Conservation (phyloP, 306 rosid species). For the Amphicarpaea edgeworthii region DNA sequence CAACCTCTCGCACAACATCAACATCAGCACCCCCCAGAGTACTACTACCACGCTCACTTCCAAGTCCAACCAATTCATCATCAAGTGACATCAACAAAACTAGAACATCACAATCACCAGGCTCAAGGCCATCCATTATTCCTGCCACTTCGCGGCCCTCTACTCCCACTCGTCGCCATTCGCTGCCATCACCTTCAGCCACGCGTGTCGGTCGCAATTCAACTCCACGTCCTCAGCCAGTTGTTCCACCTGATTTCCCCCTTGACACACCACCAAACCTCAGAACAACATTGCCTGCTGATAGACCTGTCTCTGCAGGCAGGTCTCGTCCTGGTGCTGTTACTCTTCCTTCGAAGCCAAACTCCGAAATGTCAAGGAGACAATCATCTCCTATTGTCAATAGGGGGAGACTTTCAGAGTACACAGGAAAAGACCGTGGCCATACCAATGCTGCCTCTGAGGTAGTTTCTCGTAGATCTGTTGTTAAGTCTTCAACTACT, state of each 20-base stretch:
- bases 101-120: slow-evolving; percentile 56
- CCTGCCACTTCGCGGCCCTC: slow-evolving; percentile 56
- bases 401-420: slow-evolving; percentile 71
- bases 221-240: slow-evolving; percentile 57
- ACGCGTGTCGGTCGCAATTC: slow-evolving; percentile 33
- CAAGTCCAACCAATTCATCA: slow-evolving; percentile 48
- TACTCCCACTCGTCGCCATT: slow-evolving; percentile 73
- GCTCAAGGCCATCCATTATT: slow-evolving; percentile 72
- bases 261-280: slow-evolving; percentile 90
- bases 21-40: slow-evolving; percentile 78
- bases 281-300: slow-evolving; percentile 78
- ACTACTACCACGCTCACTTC: slow-evolving; percentile 48
- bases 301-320: slow-evolving; percentile 86
- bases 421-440: slow-evolving; percentile 56
- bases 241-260: slow-evolving; percentile 76
- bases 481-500: slow-evolving; percentile 62
- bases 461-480: slow-evolving; percentile 58
- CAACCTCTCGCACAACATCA: slow-evolving; percentile 70
- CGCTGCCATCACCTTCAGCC: slow-evolving; percentile 54
- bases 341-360: slow-evolving; percentile 55
- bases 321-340: slow-evolving; percentile 70
- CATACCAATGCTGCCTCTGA: slow-evolving; percentile 63
- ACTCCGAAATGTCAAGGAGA: slow-evolving; percentile 65
- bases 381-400: slow-evolving; percentile 66
- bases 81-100: slow-evolving; percentile 56